Conservation (phyloP, 768 basidiomycete species). For the Russula brevipes region DNA sequence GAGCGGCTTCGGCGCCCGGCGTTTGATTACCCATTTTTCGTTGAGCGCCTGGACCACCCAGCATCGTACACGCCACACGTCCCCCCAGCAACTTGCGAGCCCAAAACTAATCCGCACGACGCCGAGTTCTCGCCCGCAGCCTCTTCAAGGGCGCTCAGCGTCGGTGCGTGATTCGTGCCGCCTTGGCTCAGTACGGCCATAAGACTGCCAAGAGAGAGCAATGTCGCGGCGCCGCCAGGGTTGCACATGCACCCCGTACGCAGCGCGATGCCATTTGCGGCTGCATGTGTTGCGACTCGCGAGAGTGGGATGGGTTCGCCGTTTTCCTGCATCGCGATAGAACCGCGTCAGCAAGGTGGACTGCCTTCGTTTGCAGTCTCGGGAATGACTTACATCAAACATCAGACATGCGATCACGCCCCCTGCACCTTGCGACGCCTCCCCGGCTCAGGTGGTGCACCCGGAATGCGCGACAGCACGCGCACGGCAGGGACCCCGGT, state of each 20-base stretch:
- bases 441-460: constrained; percentile 7
- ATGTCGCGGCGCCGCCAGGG: constrained; percentile 70
- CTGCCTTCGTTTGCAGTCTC: no score
- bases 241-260: constrained; percentile 89
- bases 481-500: constrained; percentile 57
- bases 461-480: constrained; percentile 60
- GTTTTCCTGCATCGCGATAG: not conserved
- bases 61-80: constrained; percentile 43
- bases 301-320: constrained; percentile 38
- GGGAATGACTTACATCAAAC: constrained; percentile 15
- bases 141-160: constrained; percentile 46
- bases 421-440: constrained; percentile 17
- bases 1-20: not conserved
- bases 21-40: constrained; percentile 3
- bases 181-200: constrained; percentile 60
- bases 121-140: constrained; percentile 63
- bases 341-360: not conserved
- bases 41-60: constrained; percentile 25
- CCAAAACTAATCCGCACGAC: constrained; percentile 76
- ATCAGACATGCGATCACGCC: constrained; percentile 20
- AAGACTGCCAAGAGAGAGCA: constrained; percentile 59
- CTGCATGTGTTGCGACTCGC: constrained; percentile 49
- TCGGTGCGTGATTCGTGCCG: constrained; percentile 41
- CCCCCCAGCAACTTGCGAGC: constrained; percentile 71
- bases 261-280: constrained; percentile 56